These are phyloP conservation scores for Kodamaea kaohsiungensis DNA, from an alignment of 805 yeast species.

Conservation along the genomic window DNA sequence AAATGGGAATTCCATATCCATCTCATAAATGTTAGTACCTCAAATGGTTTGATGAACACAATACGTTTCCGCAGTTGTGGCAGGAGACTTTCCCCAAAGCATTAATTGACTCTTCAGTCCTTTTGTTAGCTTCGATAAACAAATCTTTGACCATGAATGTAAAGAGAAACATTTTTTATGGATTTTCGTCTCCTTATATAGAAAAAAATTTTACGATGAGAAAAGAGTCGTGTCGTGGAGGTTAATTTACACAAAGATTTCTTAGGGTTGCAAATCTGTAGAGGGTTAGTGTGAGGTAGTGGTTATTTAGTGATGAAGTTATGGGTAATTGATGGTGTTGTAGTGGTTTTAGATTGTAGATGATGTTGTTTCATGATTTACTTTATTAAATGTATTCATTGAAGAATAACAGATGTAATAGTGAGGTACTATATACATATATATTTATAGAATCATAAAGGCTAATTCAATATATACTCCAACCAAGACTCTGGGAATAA, in stretches of 20 bases:
- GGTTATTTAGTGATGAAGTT: too few species aligned
- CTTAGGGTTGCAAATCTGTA: slow-evolving; percentile 6
- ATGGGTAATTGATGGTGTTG: too few species aligned
- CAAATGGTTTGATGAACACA: slow-evolving; percentile 32
- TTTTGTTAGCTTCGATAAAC: slow-evolving; percentile 72
- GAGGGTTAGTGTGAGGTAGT: background rate
- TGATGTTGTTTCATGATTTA: too few species aligned
- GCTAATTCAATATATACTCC: slow-evolving; percentile 22
- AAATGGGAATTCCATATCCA: background rate
- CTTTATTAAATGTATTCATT: too few species aligned
- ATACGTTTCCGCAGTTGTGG: slow-evolving; percentile 68
- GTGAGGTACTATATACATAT: too few species aligned
- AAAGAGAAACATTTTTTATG: slow-evolving; percentile 21
- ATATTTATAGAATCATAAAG: too few species aligned
- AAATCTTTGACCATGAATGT: slow-evolving; percentile 74
- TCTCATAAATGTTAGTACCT: slow-evolving; percentile 5
- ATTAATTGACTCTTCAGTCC: slow-evolving; percentile 32
- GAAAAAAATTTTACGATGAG: slow-evolving; percentile 9
- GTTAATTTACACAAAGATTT: background rate
- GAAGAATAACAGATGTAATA: too few species aligned
- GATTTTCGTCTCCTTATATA: background rate
- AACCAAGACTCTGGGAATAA: slow-evolving; percentile 34
- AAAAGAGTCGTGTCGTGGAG: background rate
- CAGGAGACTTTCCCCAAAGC: slow-evolving; percentile 94
- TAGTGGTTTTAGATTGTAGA: too few species aligned